Conservation (phyloP, 1,139 yeast species). For the Nakaseomyces glabratus region DNA sequence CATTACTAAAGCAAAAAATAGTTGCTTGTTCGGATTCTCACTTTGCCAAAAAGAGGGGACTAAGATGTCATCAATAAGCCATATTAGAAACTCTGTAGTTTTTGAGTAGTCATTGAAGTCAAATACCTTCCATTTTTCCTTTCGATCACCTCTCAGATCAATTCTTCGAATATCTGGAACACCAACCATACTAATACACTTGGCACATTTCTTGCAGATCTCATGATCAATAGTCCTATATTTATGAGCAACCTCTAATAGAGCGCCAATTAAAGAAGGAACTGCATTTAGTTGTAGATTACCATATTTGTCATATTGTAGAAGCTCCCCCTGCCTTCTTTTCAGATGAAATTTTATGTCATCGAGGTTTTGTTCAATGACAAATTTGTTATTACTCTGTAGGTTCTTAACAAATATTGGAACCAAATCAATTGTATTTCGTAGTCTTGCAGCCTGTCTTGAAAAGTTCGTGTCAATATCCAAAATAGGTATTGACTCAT, state of each 20-base stretch:
- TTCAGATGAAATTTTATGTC: constrained; percentile 52
- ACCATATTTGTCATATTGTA: constrained; percentile 12
- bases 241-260: constrained; percentile 52
- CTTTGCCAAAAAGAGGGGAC: constrained; percentile 85
- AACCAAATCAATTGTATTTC: constrained; percentile 21
- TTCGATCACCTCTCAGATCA: constrained; percentile 39
- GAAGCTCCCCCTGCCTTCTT: constrained; percentile 19
- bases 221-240: constrained; percentile 43
- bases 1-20: constrained; percentile 79
- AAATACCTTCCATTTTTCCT: constrained; percentile 43
- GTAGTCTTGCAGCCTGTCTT: constrained; percentile 20
- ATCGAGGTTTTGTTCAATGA: constrained; percentile 66
- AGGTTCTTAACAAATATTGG: constrained; percentile 25
- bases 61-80: constrained; percentile 58
- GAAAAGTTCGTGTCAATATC: constrained; percentile 39
- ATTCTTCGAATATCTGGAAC: constrained; percentile 63
- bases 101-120: constrained; percentile 59
- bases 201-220: constrained; percentile 52
- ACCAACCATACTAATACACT: constrained; percentile 69
- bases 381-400: constrained; percentile 49
- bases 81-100: constrained; percentile 52
- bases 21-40: constrained; percentile 75
- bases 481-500: constrained; percentile 21
- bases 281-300: constrained; percentile 14
- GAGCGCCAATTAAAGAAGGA: constrained; percentile 40